phyloP scores from a whole-genome alignment of 2,329 filamentous ascomycete genomes.

The Colletotrichum destructivum region DNA sequence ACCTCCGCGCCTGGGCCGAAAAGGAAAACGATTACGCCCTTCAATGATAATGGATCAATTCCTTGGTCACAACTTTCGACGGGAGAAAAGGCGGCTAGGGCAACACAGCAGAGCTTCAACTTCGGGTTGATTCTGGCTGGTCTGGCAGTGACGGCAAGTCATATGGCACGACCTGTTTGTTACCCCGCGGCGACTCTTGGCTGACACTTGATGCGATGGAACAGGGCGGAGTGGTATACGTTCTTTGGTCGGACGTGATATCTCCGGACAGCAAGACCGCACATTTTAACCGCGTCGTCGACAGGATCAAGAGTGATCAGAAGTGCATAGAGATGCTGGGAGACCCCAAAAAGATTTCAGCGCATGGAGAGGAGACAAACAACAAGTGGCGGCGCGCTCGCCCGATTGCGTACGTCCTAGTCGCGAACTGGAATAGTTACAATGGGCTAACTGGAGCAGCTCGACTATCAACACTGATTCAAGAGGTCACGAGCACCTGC shows the following conservation, averaged over 20 bases:
- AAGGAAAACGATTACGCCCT: constrained; percentile 82
- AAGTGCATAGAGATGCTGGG: constrained; percentile 83
- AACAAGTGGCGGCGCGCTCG: constrained; percentile 84
- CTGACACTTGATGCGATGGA: constrained; percentile 22
- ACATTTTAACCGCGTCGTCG: constrained; percentile 90
- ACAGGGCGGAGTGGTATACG: constrained; percentile 82
- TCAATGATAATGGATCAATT: constrained; percentile 88
- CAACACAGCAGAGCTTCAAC: constrained; percentile 93
- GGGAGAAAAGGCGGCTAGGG: constrained; percentile 84
- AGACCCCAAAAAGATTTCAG: constrained; percentile 80
- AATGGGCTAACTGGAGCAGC: constrained; percentile 58
- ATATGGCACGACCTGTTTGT: constrained; percentile 2
- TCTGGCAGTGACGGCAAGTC: constrained; percentile 79
- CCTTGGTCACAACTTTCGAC: constrained; percentile 84
- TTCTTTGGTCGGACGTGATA: constrained; percentile 88
- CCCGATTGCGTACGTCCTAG: constrained; percentile 68
- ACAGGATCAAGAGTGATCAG: constrained; percentile 81
- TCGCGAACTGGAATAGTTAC: too few species aligned
- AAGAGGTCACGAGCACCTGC: constrained; percentile 83
- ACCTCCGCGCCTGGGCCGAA: constrained; percentile 60
- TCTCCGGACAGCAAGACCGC: constrained; percentile 87
- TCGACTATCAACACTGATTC: constrained; percentile 79
- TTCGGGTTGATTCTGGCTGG: constrained; percentile 84
- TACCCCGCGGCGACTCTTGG: constrained; percentile 19
- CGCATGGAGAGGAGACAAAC: constrained; percentile 84